These are phyloP conservation scores for Saururus chinensis DNA, from an alignment of 164 flowering plant genomes.

Conservation along the genomic window DNA sequence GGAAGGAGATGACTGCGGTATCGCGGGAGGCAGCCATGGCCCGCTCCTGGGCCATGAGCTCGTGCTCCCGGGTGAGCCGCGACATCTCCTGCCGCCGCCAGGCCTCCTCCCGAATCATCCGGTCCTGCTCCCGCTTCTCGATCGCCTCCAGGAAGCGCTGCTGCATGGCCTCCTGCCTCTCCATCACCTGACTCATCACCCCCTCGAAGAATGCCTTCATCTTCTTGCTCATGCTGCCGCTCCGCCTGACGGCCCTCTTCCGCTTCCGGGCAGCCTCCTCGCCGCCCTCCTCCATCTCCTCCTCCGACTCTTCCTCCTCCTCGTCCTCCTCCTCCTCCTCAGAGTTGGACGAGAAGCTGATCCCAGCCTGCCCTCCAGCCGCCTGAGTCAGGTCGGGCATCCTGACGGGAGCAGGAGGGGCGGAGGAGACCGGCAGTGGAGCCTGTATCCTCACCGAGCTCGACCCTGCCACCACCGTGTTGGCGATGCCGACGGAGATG, in stretches of 20 bases:
- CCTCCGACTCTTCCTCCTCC: slow-evolving; percentile 7
- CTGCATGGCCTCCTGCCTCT: slow-evolving; percentile 64
- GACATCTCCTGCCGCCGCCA: slow-evolving; percentile 71
- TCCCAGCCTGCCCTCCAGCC: slow-evolving; percentile 11
- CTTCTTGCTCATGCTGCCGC: slow-evolving; percentile 14
- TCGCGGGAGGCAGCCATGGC: slow-evolving; percentile 59
- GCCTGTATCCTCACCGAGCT: background rate
- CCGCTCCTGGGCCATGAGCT: slow-evolving; percentile 51
- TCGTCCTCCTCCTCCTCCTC: slow-evolving; percentile 7
- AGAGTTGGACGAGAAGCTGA: slow-evolving; percentile 31
- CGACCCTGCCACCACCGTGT: background rate
- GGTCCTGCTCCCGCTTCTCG: slow-evolving; percentile 66
- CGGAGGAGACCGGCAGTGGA: background rate
- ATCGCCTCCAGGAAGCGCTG: slow-evolving; percentile 52
- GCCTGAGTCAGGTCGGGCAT: slow-evolving; percentile 3
- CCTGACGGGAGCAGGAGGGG: background rate
- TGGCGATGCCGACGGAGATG: slow-evolving; percentile 1
- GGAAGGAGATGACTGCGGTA: slow-evolving; percentile 48
- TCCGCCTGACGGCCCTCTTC: slow-evolving; percentile 13
- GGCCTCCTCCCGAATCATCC: slow-evolving; percentile 61
- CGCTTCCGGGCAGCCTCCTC: slow-evolving; percentile 20
- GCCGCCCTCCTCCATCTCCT: slow-evolving; percentile 1
- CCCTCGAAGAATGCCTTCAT: slow-evolving; percentile 53
- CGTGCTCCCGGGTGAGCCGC: slow-evolving; percentile 46
- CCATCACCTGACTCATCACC: slow-evolving; percentile 61